Conservation (phyloP, 1,139 yeast genomes). For the Hyphopichia pseudoburtonii region DNA sequence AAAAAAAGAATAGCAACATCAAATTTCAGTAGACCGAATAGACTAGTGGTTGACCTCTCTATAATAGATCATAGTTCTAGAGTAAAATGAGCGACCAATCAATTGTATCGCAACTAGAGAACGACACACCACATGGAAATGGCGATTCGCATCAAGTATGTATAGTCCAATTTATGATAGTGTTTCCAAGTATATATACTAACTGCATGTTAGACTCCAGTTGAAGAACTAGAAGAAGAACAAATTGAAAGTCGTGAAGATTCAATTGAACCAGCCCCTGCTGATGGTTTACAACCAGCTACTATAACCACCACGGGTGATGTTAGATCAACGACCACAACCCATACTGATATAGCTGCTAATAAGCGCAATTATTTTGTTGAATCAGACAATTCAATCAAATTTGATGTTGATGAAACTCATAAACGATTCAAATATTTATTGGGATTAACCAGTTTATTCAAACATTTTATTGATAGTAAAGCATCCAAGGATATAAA, state of each 20-base stretch:
- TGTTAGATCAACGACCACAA: conserved; percentile 4
- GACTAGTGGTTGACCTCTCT: too few relatives aligned
- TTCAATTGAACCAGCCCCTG: conserved; percentile 1
- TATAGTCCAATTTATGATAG: too few relatives aligned
- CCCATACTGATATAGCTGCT: conserved; percentile 15
- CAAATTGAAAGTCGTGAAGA: neutral
- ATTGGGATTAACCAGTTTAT: conserved; percentile 64
- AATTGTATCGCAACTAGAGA: too few relatives aligned
- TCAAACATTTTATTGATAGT: conserved; percentile 65
- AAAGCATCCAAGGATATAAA: conserved; percentile 65
- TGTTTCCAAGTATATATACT: too few relatives aligned
- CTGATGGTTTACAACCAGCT: conserved; percentile 1
- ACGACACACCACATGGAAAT: too few relatives aligned
- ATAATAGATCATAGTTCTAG: too few relatives aligned
- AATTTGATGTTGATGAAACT: conserved; percentile 53
- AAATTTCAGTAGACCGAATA: too few relatives aligned
- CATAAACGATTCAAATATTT: conserved; percentile 65
- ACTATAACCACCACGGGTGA: conserved; percentile 2
- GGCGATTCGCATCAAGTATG: too few relatives aligned
- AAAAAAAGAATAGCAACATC: too few relatives aligned
- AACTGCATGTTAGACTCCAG: too few relatives aligned
- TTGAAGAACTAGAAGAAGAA: too few relatives aligned
- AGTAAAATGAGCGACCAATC: too few relatives aligned
- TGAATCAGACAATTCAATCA: conserved; percentile 45
- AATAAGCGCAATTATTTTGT: conserved; percentile 41